phyloP scores from a whole-genome alignment of 768 basidiomycete species.

The Pleurotus pulmonarius region DNA sequence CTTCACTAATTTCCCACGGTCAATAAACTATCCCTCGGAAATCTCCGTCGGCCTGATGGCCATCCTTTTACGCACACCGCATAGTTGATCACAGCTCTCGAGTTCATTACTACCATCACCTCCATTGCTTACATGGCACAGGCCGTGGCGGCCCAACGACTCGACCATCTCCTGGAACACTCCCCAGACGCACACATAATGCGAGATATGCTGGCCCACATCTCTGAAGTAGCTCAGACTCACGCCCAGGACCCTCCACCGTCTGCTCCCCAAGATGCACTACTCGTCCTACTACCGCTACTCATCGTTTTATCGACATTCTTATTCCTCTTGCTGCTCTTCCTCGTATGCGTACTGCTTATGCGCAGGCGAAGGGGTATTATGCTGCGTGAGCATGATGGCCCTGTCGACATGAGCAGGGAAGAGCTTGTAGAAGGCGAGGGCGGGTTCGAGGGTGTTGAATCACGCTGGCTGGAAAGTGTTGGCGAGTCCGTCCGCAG shows the following conservation, averaged over 20 bases:
- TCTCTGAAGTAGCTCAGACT: constrained; percentile 1
- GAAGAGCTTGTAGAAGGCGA: constrained; percentile 90
- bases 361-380: constrained; percentile 77
- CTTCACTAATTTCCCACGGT: background rate
- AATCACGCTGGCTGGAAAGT: constrained; percentile 89
- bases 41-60: background rate
- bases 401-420: constrained; percentile 89
- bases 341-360: constrained; percentile 86
- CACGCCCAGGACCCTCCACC: constrained; percentile 20
- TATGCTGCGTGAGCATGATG: constrained; percentile 78
- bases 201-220: background rate
- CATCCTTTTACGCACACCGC: background rate
- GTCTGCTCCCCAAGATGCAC: constrained; percentile 45
- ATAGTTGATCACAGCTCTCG: background rate
- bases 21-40: background rate
- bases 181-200: background rate
- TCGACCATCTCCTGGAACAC: background rate
- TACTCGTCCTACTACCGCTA: constrained; percentile 87
- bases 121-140: background rate
- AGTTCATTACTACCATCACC: background rate
- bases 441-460: constrained; percentile 90
- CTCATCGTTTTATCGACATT: constrained; percentile 92
- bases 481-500: constrained; percentile 62
- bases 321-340: constrained; percentile 87
- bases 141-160: constrained; percentile 1